Base-by-base conservation (phyloP, 352 stramenopile genomes). In the Globisporangium echinulatum region DNA sequence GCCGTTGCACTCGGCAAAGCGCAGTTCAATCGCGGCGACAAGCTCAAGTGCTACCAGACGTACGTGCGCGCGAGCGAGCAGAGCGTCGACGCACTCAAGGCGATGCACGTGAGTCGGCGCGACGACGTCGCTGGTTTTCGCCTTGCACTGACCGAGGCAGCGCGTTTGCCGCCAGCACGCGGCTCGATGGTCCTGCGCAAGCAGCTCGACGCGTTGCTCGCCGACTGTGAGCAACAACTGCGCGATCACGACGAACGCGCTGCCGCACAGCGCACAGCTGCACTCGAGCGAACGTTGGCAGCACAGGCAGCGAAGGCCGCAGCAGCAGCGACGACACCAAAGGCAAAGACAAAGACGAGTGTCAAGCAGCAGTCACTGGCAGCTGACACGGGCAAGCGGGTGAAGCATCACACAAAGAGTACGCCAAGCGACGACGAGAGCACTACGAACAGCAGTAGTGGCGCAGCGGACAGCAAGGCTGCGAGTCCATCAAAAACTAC, bases 11-110 rank as follows among this genome's bases (percentile, higher is more conserved):
- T 72, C 9, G 82, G 84, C 7, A 91, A 90, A 58, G 58, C 67
- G 14, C 75, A 85, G 51, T 93, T 87, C 63, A 93, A 93, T 58
- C 74, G 74, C 10, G 84, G 84, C 0, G 82, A 93, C 63, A 89
- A 89, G 58, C 67, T 63, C 14, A 84, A 85, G 59, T 93, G 84
- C 60, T 87, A 81, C 52, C 71, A 85, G 55, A 78, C 76, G 47
- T 90, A 90, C 56, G 63, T 75, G 5, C 75, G 77, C 33, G 74
- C 69, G 39, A 72, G 68, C 9, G 72, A 89, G 17, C 69, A 72
- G 58, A 71, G 67, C 39, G 62, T 83, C 6, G 64, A 75, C 0
- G 63, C 76, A 51, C 69, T 88, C 19, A 68, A 68, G 25, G 52
- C 54, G 52, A 71, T 64, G 64, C 72, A 61, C 68, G 67, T 46